Evolutionary conservation across 2,329 filamentous ascomycete genomes (phyloP).

Genomic region (Monosporascus sp.): DNA sequence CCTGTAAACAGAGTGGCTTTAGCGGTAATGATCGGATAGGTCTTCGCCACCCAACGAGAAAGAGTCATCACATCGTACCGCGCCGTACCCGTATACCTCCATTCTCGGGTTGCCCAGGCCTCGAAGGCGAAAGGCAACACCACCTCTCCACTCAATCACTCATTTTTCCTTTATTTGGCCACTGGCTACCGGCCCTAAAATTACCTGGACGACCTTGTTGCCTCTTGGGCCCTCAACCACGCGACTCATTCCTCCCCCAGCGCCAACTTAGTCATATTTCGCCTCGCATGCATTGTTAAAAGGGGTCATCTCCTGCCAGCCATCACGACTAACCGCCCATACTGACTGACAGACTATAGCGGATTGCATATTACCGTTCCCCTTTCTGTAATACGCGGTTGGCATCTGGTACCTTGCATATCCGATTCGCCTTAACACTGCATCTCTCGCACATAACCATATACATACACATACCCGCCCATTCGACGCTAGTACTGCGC

Average conservation of each 20-base stretch:
- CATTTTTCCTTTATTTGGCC: conserved; percentile 3
- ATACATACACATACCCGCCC: background rate
- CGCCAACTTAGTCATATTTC: conserved; percentile 8
- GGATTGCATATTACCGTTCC: too few species aligned
- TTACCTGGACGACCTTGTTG: conserved; percentile 19
- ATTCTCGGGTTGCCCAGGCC: background rate
- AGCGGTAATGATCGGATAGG: conserved; percentile 24
- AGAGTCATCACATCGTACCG: conserved; percentile 26
- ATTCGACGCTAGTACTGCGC: background rate
- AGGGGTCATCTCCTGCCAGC: conserved; percentile 12
- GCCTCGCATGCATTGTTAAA: conserved; percentile 21
- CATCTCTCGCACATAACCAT: background rate
- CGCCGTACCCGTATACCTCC: background rate
- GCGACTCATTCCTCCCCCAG: conserved; percentile 20
- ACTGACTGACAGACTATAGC: conserved; percentile 9
- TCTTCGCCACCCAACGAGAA: conserved; percentile 30
- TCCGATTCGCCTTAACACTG: conserved; percentile 8
- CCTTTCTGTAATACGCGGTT: conserved; percentile 21
- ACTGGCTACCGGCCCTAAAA: conserved; percentile 17
- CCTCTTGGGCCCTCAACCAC: conserved; percentile 9
- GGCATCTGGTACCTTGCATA: conserved; percentile 30
- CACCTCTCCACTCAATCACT: conserved; percentile 2
- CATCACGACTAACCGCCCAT: conserved; percentile 9
- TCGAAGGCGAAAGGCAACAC: conserved; percentile 1
- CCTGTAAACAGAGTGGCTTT: conserved; percentile 17